phyloP scores from a whole-genome alignment of 805 yeast species.

The Nakazawaea laoshanensis region DNA sequence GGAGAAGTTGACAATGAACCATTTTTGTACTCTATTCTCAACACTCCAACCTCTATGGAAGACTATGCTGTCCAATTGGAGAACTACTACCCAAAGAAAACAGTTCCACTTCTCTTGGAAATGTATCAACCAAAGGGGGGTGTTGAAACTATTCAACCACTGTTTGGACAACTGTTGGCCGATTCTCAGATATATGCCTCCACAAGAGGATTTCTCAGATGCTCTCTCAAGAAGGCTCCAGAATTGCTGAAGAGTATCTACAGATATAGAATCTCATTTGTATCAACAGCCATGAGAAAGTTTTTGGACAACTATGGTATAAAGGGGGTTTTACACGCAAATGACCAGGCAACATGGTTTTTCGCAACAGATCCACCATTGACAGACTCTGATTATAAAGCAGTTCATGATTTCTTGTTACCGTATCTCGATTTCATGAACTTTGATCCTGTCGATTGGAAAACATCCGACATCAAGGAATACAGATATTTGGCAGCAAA shows the following conservation, averaged over 20 bases:
- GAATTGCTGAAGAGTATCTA: constrained; percentile 9
- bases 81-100: constrained; percentile 28
- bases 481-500: constrained; percentile 19
- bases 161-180: constrained; percentile 25
- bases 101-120: constrained; percentile 15
- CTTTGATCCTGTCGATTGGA: constrained; percentile 22
- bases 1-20: constrained; percentile 30
- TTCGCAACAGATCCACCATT: constrained; percentile 17
- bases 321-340: constrained; percentile 11
- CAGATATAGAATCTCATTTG: constrained; percentile 10
- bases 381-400: constrained; percentile 14
- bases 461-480: constrained; percentile 16
- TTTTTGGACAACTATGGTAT: neutral
- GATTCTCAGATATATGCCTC: constrained; percentile 31
- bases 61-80: constrained; percentile 23
- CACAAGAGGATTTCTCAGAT: constrained; percentile 25
- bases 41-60: constrained; percentile 21
- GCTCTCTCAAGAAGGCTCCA: constrained; percentile 16
- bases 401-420: constrained; percentile 9
- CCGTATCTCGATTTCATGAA: constrained; percentile 22
- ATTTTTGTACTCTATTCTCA: constrained; percentile 20
- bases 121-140: constrained; percentile 14
- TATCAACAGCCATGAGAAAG: constrained; percentile 4
- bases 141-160: constrained; percentile 14
- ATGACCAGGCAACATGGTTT: constrained; percentile 20